Percentiles rank a stretch among this genome's conserved stretches.
Conservation (phyloP, 75 land plant genomes). For the Isoetes taiwanensis region DNA sequence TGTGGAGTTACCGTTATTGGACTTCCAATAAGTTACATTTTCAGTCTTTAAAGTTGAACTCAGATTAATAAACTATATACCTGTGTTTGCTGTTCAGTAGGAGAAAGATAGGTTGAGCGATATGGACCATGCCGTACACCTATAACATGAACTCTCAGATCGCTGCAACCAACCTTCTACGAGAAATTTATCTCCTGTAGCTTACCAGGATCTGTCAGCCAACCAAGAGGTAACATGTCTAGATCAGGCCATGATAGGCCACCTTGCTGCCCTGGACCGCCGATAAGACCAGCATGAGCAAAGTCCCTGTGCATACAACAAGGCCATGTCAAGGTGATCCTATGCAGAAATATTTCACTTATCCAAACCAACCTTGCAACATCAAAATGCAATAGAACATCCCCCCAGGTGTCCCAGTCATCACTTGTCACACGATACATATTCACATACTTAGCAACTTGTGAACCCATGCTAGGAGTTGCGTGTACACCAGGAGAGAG, state of each 20-base stretch:
- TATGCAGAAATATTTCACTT: not conserved
- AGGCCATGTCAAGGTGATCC: not conserved
- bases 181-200: not conserved
- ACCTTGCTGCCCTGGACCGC: conserved; percentile 35
- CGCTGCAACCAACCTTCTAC: not conserved
- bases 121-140: conserved; percentile 74
- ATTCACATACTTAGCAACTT: conserved; percentile 34
- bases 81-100: conserved; percentile 75
- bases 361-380: conserved; percentile 38
- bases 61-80: conserved; percentile 13
- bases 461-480: conserved; percentile 48
- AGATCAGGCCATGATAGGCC: conserved; percentile 97
- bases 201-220: conserved; percentile 80
- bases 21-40: too few species aligned
- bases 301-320: conserved; percentile 42
- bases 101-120: conserved; percentile 37
- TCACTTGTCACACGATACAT: conserved; percentile 83
- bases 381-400: conserved; percentile 55
- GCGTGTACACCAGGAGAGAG: conserved; percentile 70
- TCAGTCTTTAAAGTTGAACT: too few species aligned
- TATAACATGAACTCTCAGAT: conserved; percentile 5
- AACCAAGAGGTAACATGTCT: conserved; percentile 95
- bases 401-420: conserved; percentile 83
- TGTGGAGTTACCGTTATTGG: too few species aligned
- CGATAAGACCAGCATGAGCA: conserved; percentile 55